phyloP scores from a whole-genome alignment of 768 basidiomycete species.

The Kwoniella sp. region DNA sequence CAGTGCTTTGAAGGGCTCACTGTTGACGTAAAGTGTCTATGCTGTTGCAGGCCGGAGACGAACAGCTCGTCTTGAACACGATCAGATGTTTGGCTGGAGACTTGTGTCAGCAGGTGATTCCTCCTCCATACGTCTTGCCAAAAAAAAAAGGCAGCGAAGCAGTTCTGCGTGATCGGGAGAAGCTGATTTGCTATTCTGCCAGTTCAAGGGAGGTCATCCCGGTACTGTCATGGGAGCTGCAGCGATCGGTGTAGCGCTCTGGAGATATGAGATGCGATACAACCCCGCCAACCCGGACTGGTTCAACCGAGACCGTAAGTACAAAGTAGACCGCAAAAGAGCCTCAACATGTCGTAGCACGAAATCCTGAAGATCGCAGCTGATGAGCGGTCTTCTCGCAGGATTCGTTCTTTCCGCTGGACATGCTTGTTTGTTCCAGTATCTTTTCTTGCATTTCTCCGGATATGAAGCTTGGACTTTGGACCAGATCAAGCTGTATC shows the following conservation, averaged over 20 bases:
- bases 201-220: conserved; percentile 55
- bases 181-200: too few species aligned
- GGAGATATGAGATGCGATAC: conserved; percentile 52
- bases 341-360: not conserved
- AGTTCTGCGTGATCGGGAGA: too few species aligned
- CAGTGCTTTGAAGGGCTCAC: not conserved
- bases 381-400: conserved; percentile 4
- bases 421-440: conserved; percentile 55
- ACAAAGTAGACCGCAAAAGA: too few species aligned
- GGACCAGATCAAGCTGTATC: conserved; percentile 53
- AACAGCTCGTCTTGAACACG: conserved; percentile 51
- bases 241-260: conserved; percentile 53
- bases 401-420: conserved; percentile 53
- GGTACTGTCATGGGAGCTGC: conserved; percentile 57
- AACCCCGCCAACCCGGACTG: conserved; percentile 56
- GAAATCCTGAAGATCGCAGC: too few species aligned
- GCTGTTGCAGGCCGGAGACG: conserved; percentile 36
- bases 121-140: too few species aligned
- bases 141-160: too few species aligned
- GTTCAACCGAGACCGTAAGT: conserved; percentile 53
- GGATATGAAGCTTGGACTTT: conserved; percentile 54
- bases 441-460: conserved; percentile 53
- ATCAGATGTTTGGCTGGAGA: conserved; percentile 53
- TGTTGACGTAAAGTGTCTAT: not conserved
- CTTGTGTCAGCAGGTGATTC: conserved; percentile 46